Percentiles rank a stretch among this genome's conserved stretches.
Evolutionary conservation across 192 early-diverging fungal genomes (phyloP).

Genomic region (Chytriomyces hyalinus): DNA sequence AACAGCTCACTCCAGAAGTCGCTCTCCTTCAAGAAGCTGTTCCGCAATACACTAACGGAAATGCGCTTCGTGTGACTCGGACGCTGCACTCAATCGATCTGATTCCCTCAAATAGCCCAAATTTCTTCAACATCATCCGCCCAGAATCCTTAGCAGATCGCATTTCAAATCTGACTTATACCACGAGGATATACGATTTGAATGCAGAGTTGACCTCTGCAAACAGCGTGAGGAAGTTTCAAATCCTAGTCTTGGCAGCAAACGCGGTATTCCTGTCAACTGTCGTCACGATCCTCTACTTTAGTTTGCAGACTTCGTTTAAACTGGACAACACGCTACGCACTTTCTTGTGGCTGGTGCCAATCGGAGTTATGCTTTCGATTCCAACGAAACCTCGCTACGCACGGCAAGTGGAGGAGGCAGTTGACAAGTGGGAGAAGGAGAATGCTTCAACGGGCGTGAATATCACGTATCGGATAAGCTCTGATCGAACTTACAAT

Average conservation of each 20-base stretch:
- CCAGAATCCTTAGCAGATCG: background rate
- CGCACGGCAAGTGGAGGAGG: background rate
- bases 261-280: background rate
- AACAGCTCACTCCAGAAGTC: background rate
- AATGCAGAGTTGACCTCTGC: background rate
- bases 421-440: background rate
- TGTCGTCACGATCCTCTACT: background rate
- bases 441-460: background rate
- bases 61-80: background rate
- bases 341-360: background rate
- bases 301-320: conserved; percentile 1
- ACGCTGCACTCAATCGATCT: background rate
- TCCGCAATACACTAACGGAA: background rate
- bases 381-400: background rate
- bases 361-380: background rate
- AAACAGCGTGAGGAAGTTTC: background rate
- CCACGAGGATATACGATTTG: background rate
- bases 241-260: background rate
- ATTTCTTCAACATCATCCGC: background rate
- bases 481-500: background rate
- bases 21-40: background rate
- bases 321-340: background rate
- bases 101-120: background rate
- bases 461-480: background rate
- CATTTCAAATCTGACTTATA: background rate